Conservation (phyloP, 306 rosid genomes). For the Pyrus pyrifolia region DNA sequence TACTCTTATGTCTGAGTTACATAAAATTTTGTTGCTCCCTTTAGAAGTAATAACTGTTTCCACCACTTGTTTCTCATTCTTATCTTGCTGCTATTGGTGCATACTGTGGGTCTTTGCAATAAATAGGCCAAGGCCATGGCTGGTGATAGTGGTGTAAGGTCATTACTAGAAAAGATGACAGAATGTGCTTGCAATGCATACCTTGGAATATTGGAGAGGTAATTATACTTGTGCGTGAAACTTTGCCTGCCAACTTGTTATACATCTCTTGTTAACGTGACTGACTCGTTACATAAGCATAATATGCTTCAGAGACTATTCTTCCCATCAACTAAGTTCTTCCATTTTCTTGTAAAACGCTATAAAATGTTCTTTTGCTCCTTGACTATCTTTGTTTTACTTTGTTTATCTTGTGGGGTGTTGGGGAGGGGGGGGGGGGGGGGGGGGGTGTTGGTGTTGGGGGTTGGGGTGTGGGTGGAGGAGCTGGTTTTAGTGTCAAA, state of each 20-base stretch:
- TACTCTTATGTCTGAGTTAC: slow-evolving; percentile 6
- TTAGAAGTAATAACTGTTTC: background rate
- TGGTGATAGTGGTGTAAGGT: slow-evolving; percentile 85
- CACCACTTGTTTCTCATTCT: background rate
- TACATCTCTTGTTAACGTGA: background rate
- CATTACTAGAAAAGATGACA: slow-evolving; percentile 87
- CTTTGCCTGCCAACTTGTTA: background rate
- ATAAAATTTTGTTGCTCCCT: slow-evolving; percentile 4
- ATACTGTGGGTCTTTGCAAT: background rate
- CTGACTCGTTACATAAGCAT: background rate
- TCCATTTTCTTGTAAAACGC: background rate
- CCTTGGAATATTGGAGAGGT: slow-evolving; percentile 92
- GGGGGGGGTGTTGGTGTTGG: no score
- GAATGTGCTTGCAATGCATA: slow-evolving; percentile 92
- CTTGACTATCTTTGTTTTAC: background rate
- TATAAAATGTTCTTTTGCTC: background rate
- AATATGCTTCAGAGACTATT: background rate
- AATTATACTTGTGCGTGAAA: background rate
- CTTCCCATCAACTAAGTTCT: background rate
- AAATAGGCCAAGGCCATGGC: slow-evolving; percentile 98
- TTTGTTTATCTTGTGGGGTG: background rate
- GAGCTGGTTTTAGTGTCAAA: background rate
- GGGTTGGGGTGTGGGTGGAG: background rate
- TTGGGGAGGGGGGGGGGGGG: background rate
- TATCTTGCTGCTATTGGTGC: background rate